Conservation (phyloP, 768 basidiomycete species). For the Strobilomyces echinocephalus region DNA sequence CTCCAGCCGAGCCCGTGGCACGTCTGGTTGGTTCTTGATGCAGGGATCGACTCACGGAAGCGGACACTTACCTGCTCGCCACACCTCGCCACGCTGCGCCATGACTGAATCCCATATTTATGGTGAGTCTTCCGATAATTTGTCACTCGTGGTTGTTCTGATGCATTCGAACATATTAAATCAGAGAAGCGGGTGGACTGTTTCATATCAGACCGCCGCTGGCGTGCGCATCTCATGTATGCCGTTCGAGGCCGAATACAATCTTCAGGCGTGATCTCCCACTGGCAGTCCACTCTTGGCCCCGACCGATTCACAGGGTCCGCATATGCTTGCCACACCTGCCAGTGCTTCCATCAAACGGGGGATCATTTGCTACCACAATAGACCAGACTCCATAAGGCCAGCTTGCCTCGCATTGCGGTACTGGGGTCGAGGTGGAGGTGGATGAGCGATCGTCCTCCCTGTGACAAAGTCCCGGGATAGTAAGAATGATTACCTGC, state of each 20-base stretch:
- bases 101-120: not conserved
- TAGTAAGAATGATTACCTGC: conserved; percentile 4
- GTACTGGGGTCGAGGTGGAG: not conserved
- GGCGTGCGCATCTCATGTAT: not conserved
- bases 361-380: not conserved
- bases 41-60: not conserved
- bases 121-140: not conserved
- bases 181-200: not conserved
- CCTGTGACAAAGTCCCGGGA: not conserved
- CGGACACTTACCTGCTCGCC: not conserved
- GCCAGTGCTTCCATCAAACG: not conserved
- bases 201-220: not conserved
- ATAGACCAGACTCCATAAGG: not conserved
- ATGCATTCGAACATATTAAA: not conserved
- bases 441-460: not conserved
- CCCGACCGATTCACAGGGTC: not conserved
- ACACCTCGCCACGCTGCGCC: not conserved
- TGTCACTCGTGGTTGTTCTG: not conserved
- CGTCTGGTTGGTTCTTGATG: not conserved
- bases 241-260: not conserved
- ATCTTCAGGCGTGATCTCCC: not conserved
- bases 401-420: not conserved
- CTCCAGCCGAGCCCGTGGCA: not conserved
- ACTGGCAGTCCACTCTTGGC: not conserved
- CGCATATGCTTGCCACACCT: not conserved